Base-by-base conservation (phyloP, 1,139 yeast genomes). In the Blastobotrys ciferrii region DNA sequence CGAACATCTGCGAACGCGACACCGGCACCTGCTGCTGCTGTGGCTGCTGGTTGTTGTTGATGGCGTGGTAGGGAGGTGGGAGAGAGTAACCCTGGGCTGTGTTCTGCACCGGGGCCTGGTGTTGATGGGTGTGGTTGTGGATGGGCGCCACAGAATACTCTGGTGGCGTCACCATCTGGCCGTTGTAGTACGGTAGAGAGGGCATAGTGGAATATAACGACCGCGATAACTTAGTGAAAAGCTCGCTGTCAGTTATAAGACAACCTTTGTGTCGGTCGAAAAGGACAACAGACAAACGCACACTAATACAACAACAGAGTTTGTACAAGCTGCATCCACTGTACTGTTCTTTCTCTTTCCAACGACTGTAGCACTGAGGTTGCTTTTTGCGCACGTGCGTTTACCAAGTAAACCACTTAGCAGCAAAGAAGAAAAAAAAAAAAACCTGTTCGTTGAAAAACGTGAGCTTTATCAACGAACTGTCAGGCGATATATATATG, bases 201-300 rank as follows among this genome's bases (percentile, higher is more conserved):
- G 62, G 56, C 62, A 59, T 59, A 32, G 20, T 51, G 20, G 17
- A 31, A 35, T 13, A 23, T 9, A 17, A 13, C n/a, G 31, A 19
- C n/a, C 48, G 45, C 58, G 58, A 53, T 47, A 44, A 55, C 61
- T 57, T 59, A 59, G 52, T 56, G 49, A 59, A 59, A 59, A 58
- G 62, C 56, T 59, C 62, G 62, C 35, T 28, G 15, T 25, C 20
- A 6, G 6, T 33, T 33, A 33, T 33, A n/a, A n/a, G 17, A 33
- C 38, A 33, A 33, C 38, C 38, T 23, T 23, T 23, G 38, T n/a
- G 20, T 33, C 11, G 17, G 38, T n/a, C 18, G 19, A 14, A 17
- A 12, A 19, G 12, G 17, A n/a, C 13, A n/a, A 33, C 9, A 15
- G 7, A 33, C 38, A 13, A 33, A 17, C n/a, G n/a, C n/a, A n/a